Evolutionary conservation across 2,329 filamentous ascomycete genomes (phyloP).

Genomic region (Ophiostoma pallidulum): DNA sequence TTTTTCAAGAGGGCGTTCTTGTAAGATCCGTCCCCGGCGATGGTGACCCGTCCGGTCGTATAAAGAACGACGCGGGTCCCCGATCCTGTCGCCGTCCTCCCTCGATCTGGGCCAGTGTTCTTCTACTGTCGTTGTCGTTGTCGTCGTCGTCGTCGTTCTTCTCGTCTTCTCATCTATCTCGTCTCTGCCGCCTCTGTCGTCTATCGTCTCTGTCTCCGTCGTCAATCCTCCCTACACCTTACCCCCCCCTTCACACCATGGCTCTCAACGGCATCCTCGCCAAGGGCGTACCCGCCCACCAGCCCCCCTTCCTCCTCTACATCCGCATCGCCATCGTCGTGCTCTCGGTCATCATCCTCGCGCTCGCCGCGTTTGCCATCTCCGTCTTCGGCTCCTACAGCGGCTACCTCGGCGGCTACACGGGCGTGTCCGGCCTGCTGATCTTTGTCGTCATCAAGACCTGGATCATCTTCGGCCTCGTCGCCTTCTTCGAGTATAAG

Average conservation of each 20-base stretch:
- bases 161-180: neutral
- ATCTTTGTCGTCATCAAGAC: conserved; percentile 36
- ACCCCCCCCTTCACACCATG: neutral
- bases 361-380: conserved; percentile 31
- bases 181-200: neutral
- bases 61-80: too few species aligned
- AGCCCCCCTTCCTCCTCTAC: conserved; percentile 29
- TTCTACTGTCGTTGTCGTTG: too few species aligned
- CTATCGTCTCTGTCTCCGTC: too few species aligned
- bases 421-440: conserved; percentile 32
- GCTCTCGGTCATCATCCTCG: conserved; percentile 31
- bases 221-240: neutral
- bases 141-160: too few species aligned
- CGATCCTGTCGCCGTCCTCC: too few species aligned
- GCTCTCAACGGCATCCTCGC: conserved; percentile 25
- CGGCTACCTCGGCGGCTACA: conserved; percentile 18
- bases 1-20: too few species aligned
- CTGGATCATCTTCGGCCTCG: conserved; percentile 31
- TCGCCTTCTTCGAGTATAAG: conserved; percentile 28
- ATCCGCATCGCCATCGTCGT: conserved; percentile 30
- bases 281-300: conserved; percentile 27
- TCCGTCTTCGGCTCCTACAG: conserved; percentile 24
- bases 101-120: too few species aligned
- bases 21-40: too few species aligned
- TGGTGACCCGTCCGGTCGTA: too few species aligned